These are phyloP conservation scores for Cadophora luteo-olivacea DNA, from an alignment of 2,329 filamentous ascomycete species.

Conservation along the genomic window DNA sequence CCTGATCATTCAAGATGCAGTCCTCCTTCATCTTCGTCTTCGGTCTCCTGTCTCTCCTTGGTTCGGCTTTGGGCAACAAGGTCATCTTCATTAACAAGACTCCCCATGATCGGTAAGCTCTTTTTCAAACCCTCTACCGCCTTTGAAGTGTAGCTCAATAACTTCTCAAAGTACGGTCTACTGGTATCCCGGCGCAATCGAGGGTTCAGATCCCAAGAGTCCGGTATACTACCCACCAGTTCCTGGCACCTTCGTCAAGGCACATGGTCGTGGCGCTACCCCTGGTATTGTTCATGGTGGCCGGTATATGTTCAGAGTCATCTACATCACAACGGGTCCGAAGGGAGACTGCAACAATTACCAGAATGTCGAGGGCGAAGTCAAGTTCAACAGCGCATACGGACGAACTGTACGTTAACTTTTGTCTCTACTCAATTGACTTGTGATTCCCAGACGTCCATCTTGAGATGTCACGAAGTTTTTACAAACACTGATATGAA, in stretches of 20 bases:
- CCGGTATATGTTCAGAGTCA: background rate
- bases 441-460: no score
- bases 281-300: background rate
- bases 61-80: background rate
- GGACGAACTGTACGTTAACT: background rate
- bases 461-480: no score
- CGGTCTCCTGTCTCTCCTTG: background rate
- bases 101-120: background rate
- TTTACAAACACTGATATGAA: no score
- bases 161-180: background rate
- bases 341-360: background rate
- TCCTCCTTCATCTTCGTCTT: background rate
- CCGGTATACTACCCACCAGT: background rate
- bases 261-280: background rate
- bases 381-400: background rate
- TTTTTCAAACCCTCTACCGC: background rate
- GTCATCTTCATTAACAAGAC: conserved; percentile 11
- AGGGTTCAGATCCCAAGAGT: background rate
- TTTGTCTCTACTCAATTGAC: no score
- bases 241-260: conserved; percentile 2
- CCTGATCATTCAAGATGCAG: background rate
- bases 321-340: background rate
- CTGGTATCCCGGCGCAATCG: background rate
- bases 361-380: background rate
- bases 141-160: no score